Evolutionary conservation across 768 basidiomycete species (phyloP).

Genomic region (Lactarius psammicola): DNA sequence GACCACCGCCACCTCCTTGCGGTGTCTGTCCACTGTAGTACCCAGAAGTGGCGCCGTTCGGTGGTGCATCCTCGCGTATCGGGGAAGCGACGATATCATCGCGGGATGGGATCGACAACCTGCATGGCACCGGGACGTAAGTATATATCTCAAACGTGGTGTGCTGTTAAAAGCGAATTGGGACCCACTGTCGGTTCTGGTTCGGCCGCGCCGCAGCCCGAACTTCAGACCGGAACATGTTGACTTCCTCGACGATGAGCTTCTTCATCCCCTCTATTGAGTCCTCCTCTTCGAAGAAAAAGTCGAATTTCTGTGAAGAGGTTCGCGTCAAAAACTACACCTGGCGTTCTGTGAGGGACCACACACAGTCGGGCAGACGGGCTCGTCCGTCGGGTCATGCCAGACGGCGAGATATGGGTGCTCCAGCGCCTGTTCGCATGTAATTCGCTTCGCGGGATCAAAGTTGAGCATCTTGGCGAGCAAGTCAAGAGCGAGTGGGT

Average conservation of each 20-base stretch:
- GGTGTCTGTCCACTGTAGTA: conserved; percentile 46
- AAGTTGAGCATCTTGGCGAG: conserved; percentile 90
- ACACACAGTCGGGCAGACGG: conserved; percentile 72
- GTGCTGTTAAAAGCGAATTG: conserved; percentile 11
- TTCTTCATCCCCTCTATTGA: conserved; percentile 96
- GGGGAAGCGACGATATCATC: conserved; percentile 83
- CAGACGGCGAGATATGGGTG: conserved; percentile 96
- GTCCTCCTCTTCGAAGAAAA: conserved; percentile 95
- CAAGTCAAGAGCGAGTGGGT: conserved; percentile 91
- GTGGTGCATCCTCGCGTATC: conserved; percentile 55
- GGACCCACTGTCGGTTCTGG: conserved; percentile 62
- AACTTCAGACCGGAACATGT: conserved; percentile 84
- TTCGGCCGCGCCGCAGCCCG: conserved; percentile 72
- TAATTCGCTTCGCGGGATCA: conserved; percentile 94
- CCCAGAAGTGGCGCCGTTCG: conserved; percentile 68
- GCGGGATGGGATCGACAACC: conserved; percentile 74
- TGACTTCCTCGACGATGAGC: conserved; percentile 91
- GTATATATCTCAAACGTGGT: not conserved
- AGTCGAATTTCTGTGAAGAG: conserved; percentile 77
- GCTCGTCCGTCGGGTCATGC: conserved; percentile 97
- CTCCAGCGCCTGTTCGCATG: conserved; percentile 91
- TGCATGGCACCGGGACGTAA: conserved; percentile 32
- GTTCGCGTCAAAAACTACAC: not conserved
- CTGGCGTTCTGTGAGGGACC: not conserved
- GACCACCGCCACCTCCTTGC: conserved; percentile 31